phyloP scores from a whole-genome alignment of 331 rosid species.

The Rosa hybrid region DNA sequence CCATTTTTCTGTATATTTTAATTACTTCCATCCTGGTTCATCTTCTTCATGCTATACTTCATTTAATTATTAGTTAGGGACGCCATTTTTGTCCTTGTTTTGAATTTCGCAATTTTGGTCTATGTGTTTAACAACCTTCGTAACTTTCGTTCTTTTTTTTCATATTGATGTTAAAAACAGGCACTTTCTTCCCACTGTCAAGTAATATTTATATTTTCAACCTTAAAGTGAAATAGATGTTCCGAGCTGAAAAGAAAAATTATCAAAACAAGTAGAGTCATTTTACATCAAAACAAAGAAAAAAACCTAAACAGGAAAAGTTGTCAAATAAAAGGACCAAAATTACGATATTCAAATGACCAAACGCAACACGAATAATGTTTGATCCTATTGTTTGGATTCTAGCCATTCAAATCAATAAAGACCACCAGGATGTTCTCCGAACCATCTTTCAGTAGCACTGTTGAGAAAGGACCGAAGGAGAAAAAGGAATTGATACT shows the following conservation, averaged over 20 bases:
- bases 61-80: background rate
- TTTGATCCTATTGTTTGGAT: background rate
- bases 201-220: background rate
- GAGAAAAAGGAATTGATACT: background rate
- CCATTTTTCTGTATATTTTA: background rate
- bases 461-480: constrained; percentile 2
- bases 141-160: background rate
- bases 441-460: background rate
- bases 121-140: background rate
- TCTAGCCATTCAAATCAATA: background rate
- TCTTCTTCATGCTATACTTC: background rate
- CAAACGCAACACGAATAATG: background rate
- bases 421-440: background rate
- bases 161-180: background rate
- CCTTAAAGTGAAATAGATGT: background rate
- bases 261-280: background rate
- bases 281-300: background rate
- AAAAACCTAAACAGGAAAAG: background rate
- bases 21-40: background rate
- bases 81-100: background rate
- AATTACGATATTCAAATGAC: background rate
- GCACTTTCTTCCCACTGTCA: background rate
- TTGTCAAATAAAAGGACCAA: background rate
- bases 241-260: background rate
- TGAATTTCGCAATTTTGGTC: background rate